Percentiles rank a stretch among this genome's conserved stretches.
These are phyloP conservation scores for Lantana camara DNA, from an alignment of 257 asterid genomes.

Conservation along the genomic window DNA sequence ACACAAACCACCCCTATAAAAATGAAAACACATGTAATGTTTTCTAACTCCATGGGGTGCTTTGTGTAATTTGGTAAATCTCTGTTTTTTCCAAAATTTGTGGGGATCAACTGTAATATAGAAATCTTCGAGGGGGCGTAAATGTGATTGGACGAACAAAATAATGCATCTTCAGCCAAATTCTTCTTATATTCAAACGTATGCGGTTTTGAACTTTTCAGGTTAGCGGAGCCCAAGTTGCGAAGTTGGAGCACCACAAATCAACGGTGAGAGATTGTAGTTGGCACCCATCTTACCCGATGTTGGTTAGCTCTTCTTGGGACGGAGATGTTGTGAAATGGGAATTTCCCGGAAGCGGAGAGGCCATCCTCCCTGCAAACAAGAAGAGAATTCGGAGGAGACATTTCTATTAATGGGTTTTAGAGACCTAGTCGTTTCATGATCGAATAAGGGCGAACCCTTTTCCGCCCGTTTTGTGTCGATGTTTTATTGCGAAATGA, in stretches of 20 bases:
- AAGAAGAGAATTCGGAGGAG: conserved; percentile 35
- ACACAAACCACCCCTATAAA: too few species aligned
- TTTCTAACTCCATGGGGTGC: too few species aligned
- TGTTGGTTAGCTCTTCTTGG: conserved; percentile 90
- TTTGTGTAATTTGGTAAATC: too few species aligned
- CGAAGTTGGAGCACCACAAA: conserved; percentile 66
- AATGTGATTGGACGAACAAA: too few species aligned
- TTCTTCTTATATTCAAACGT: neutral
- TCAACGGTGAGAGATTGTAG: conserved; percentile 78
- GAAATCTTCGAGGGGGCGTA: too few species aligned
- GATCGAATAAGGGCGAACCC: neutral
- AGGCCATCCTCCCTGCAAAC: conserved; percentile 35
- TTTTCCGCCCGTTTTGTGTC: neutral
- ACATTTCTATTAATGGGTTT: conserved; percentile 21
- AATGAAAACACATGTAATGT: too few species aligned
- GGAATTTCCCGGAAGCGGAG: conserved; percentile 63
- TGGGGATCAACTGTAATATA: too few species aligned
- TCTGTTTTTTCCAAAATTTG: too few species aligned
- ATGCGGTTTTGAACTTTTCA: conserved; percentile 24
- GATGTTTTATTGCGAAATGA: neutral
- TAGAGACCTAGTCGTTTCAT: neutral
- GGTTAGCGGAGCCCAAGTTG: conserved; percentile 69
- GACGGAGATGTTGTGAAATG: conserved; percentile 83
- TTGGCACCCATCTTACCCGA: conserved; percentile 85
- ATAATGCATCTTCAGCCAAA: too few species aligned